phyloP scores from a whole-genome alignment of 331 rosid species.

The Phaseolus coccineus region DNA sequence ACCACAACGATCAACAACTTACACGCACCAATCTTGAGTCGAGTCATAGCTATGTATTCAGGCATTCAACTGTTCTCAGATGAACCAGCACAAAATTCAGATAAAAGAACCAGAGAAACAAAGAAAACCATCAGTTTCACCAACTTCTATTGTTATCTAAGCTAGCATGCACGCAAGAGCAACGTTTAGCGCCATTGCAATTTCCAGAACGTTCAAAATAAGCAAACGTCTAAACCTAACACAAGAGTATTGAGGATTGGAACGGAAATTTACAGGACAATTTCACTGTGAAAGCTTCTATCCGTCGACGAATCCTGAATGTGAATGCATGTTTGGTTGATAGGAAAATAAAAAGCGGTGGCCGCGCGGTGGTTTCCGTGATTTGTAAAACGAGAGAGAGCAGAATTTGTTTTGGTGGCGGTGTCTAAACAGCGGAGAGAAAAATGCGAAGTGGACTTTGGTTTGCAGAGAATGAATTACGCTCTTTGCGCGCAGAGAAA shows the following conservation, averaged over 20 bases:
- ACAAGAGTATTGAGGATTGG: not conserved
- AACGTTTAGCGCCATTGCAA: constrained; percentile 8
- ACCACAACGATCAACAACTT: not conserved
- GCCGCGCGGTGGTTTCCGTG: not conserved
- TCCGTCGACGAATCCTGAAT: not conserved
- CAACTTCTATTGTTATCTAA: not conserved
- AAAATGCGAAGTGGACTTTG: constrained; percentile 20
- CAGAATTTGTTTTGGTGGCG: not conserved
- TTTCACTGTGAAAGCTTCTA: not conserved
- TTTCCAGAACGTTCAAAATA: constrained; percentile 9
- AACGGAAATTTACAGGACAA: not conserved
- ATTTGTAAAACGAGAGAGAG: not conserved
- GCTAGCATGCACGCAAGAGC: not conserved
- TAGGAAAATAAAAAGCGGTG: not conserved
- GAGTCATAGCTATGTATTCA: not conserved
- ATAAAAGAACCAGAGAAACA: not conserved
- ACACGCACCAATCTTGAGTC: not conserved
- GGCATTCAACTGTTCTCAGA: not conserved
- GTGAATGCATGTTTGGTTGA: not conserved
- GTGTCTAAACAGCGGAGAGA: not conserved
- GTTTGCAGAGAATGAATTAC: constrained; percentile 21
- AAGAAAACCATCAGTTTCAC: constrained; percentile 4
- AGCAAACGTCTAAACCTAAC: not conserved
- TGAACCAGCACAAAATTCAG: constrained; percentile 10
- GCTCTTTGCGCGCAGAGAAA: constrained; percentile 4